Evolutionary conservation across 2,329 filamentous ascomycete genomes (phyloP).

Genomic region (Lachnellula cervina): DNA sequence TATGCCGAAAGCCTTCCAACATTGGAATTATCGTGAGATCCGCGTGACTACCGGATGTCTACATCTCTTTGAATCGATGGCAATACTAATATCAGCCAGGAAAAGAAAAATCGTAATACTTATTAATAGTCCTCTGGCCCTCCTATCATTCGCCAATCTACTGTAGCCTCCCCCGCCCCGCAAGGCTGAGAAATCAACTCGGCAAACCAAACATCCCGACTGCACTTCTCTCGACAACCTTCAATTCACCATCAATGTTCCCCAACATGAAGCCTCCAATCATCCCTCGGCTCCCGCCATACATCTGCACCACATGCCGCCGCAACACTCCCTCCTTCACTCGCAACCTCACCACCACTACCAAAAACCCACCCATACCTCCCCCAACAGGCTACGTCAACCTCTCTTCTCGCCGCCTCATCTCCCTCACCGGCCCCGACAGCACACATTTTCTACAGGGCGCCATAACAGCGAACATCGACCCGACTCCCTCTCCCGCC

Average conservation of each 20-base stretch:
- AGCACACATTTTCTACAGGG: constrained; percentile 83
- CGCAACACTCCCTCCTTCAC: neutral
- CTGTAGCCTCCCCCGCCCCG: neutral
- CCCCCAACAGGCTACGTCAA: constrained; percentile 47
- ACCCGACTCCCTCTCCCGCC: constrained; percentile 32
- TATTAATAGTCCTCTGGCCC: neutral
- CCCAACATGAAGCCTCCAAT: constrained; percentile 19
- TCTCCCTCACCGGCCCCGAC: constrained; percentile 75
- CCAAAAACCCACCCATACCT: constrained; percentile 27
- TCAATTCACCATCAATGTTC: neutral
- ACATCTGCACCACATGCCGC: constrained; percentile 24
- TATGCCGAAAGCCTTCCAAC: no score
- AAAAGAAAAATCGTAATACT: no score
- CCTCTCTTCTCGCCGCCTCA: constrained; percentile 70
- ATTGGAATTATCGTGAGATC: no score
- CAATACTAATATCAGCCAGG: neutral
- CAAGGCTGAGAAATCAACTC: constrained; percentile 17
- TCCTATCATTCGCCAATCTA: neutral
- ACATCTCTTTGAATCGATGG: neutral
- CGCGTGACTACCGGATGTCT: no score
- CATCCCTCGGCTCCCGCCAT: constrained; percentile 11
- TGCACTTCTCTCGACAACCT: neutral
- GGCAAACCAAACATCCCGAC: neutral
- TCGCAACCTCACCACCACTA: constrained; percentile 1
- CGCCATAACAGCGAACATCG: constrained; percentile 68